Evolutionary conservation across 495 filamentous ascomycete genomes (phyloP).

Genomic region (Podospora australis): DNA sequence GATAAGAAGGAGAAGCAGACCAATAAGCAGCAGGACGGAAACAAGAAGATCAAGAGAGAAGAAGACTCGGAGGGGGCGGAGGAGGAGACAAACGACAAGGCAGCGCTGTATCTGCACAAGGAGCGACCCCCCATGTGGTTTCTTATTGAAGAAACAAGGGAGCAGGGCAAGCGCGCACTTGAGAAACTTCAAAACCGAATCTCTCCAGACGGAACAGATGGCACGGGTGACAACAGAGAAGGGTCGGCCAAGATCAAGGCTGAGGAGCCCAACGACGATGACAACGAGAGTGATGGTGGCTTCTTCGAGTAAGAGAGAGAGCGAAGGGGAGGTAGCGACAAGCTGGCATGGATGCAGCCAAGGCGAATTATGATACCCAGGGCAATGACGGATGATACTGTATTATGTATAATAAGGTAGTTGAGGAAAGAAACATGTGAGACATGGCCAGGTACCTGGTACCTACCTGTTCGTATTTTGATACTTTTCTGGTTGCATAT

Average conservation of each 20-base stretch:
- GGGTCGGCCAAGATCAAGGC: neutral
- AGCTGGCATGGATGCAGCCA: neutral
- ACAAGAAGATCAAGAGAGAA: too few species aligned
- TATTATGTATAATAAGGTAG: too few species aligned
- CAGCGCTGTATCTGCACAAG: constrained; percentile 29
- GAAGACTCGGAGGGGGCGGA: too few species aligned
- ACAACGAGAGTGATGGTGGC: constrained; percentile 22
- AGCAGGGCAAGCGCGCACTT: constrained; percentile 52
- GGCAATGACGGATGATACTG: neutral
- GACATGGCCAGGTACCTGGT: too few species aligned
- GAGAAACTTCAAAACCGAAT: constrained; percentile 42
- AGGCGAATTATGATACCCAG: constrained; percentile 16
- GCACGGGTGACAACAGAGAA: neutral
- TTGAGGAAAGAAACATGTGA: too few species aligned
- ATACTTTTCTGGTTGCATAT: too few species aligned
- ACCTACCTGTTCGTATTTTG: too few species aligned
- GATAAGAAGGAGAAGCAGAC: constrained; percentile 17
- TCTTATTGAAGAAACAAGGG: constrained; percentile 60
- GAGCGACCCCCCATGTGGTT: constrained; percentile 59
- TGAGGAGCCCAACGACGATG: constrained; percentile 5
- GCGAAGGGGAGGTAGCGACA: neutral
- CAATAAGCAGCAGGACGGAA: constrained; percentile 19
- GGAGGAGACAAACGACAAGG: constrained; percentile 24
- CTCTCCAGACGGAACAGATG: neutral
- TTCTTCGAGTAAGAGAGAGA: constrained; percentile 27